Evolutionary conservation across 2,329 filamentous ascomycete species (phyloP).

Genomic region (Aspergillus versicolor): DNA sequence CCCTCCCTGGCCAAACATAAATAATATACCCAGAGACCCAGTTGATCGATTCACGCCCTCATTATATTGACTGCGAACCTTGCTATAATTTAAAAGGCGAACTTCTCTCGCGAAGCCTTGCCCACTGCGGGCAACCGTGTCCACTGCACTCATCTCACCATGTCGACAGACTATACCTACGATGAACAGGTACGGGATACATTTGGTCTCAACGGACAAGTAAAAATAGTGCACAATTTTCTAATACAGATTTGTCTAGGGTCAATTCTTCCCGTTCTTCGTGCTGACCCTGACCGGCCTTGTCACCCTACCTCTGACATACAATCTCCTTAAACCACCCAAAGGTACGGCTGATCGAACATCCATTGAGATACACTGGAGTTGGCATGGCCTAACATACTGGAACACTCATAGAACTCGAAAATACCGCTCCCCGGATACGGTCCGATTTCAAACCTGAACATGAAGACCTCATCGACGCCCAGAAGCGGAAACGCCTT

Average conservation of each 20-base stretch:
- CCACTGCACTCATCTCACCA: constrained; percentile 38
- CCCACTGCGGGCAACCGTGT: constrained; percentile 34
- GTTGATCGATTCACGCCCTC: too few relatives aligned
- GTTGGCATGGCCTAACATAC: neutral
- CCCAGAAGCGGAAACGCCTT: constrained; percentile 80
- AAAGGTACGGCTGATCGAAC: constrained; percentile 51
- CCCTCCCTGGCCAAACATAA: neutral
- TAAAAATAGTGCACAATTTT: neutral
- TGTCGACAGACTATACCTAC: constrained; percentile 96
- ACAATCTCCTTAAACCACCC: constrained; percentile 77
- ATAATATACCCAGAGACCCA: neutral
- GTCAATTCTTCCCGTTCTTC: constrained; percentile 99
- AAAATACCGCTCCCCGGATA: constrained; percentile 79
- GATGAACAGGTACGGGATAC: constrained; percentile 72
- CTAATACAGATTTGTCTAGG: constrained; percentile 48
- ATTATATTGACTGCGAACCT: neutral
- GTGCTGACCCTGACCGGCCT: constrained; percentile 86
- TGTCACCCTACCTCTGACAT: constrained; percentile 86
- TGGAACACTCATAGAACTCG: constrained; percentile 55
- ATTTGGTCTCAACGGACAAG: neutral
- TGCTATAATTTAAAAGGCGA: neutral
- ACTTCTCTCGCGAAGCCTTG: constrained; percentile 20
- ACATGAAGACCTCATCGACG: constrained; percentile 79
- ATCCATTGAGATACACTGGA: neutral
- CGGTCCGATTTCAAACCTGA: constrained; percentile 76